phyloP scores from a whole-genome alignment of 139 green algal genomes.

The Edaphochlamys debaryana region DNA sequence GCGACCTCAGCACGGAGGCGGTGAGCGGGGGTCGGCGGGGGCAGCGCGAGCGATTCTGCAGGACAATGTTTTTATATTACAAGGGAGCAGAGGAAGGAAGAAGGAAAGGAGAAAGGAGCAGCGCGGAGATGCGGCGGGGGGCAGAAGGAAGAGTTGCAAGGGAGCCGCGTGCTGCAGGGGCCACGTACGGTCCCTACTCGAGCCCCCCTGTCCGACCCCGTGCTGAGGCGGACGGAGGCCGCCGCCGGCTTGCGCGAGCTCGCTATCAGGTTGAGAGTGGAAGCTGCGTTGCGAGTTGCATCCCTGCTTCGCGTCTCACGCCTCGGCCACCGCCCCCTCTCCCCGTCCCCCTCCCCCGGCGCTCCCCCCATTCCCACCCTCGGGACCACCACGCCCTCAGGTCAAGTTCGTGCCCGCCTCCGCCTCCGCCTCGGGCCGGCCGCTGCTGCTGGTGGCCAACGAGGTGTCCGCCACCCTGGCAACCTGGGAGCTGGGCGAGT shows the following conservation, averaged over 20 bases:
- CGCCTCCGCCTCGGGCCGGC: conserved; percentile 1
- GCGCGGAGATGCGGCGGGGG: too few relatives aligned
- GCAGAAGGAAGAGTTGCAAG: too few relatives aligned
- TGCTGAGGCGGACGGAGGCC: too few relatives aligned
- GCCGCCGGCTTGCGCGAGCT: too few relatives aligned
- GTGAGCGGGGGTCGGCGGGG: too few relatives aligned
- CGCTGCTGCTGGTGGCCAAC: conserved; percentile 31
- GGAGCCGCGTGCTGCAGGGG: too few relatives aligned
- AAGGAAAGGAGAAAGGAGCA: too few relatives aligned
- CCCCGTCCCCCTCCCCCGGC: not conserved
- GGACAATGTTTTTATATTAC: too few relatives aligned
- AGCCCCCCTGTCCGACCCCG: too few relatives aligned
- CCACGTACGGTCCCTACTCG: too few relatives aligned
- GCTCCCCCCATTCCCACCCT: not conserved
- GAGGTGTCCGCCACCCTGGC: conserved; percentile 24
- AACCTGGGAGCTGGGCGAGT: not conserved
- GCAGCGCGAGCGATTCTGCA: too few relatives aligned
- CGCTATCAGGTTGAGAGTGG: not conserved
- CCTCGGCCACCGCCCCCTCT: not conserved
- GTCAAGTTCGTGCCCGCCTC: conserved; percentile 21
- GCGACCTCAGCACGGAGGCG: conserved; percentile 32
- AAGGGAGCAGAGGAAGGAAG: too few relatives aligned
- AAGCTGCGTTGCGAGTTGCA: not conserved
- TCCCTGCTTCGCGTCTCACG: not conserved
- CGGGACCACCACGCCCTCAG: not conserved